A percentile compares a stretch with the other conserved stretches of the same genome.
These are phyloP conservation scores for Usnea hakonensis DNA, from an alignment of 495 filamentous ascomycete species.

Conservation along the genomic window DNA sequence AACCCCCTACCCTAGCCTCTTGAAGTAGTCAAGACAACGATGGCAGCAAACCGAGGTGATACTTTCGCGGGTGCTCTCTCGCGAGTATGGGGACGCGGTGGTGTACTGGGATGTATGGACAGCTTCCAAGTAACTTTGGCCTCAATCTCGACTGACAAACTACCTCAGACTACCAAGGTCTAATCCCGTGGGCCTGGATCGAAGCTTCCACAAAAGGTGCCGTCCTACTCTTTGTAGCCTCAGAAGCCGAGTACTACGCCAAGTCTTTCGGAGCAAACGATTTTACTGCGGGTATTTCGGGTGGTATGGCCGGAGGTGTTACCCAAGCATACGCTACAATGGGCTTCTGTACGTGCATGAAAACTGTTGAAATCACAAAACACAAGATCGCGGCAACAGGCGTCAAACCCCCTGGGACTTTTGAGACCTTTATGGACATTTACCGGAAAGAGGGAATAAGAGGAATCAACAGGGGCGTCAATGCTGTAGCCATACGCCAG, in stretches of 20 bases:
- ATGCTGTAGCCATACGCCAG: constrained; percentile 95
- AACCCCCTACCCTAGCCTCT: constrained; percentile 57
- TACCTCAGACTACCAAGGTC: constrained; percentile 87
- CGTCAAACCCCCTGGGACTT: constrained; percentile 77
- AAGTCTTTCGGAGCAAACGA: constrained; percentile 70
- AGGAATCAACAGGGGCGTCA: constrained; percentile 97
- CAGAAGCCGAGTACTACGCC: constrained; percentile 93
- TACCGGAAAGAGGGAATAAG: constrained; percentile 89
- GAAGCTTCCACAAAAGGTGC: constrained; percentile 99
- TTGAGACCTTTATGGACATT: constrained; percentile 92
- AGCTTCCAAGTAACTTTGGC: neutral
- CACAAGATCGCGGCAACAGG: constrained; percentile 84
- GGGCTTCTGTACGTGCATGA: constrained; percentile 99
- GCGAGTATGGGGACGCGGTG: constrained; percentile 90
- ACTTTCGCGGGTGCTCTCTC: constrained; percentile 72
- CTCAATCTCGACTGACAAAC: constrained; percentile 12
- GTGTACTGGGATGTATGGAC: constrained; percentile 83
- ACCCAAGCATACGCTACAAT: constrained; percentile 98
- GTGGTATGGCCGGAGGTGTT: constrained; percentile 89
- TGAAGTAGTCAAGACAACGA: constrained; percentile 98
- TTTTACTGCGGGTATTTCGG: constrained; percentile 80
- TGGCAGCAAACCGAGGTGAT: constrained; percentile 92
- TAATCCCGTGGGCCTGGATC: constrained; percentile 99
- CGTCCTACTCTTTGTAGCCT: constrained; percentile 97
- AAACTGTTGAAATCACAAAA: constrained; percentile 99